Evolutionary conservation across 345 rosid species (phyloP), one percentile per base, ranked within the genome.

Genomic region (Euphorbia peplus): DNA sequence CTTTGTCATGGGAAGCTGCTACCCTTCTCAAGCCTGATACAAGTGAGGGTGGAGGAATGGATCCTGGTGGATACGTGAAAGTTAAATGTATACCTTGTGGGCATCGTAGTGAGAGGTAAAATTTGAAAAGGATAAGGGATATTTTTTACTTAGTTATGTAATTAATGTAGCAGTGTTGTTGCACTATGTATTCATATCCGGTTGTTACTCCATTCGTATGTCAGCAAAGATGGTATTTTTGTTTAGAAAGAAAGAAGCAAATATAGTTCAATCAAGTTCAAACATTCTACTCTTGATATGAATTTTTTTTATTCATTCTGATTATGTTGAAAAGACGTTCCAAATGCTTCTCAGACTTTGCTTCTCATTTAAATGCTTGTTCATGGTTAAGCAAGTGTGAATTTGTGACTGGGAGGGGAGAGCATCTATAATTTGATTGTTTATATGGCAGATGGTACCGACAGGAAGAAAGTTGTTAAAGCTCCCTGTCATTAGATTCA

Each of bases 1-100:
- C 95, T 78, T 88, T 93, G 59, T 93, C 97, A 22, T 93, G 95
- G 96, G 93, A 89, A 79, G 98, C 96, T 73, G 97, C 97, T 30
- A 83, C 92, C 25, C 86, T 91, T 58, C 71, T 93, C 70, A 91
- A 91, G 83, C 98, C 97, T 25, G 98, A 93, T 81, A 91, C 72
- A 76, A 91, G 98, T 81, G 80, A 69, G 70, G 87, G 92, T 70
- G 97, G 98, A 68, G 93, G 98, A 64, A 93, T 93, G 98, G 98
- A 91, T 78, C 97, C 98, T 51, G 97, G 91, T 78, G 97, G 96
- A 47, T 91, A 91, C 83, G 96, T 93, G 71, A 93, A 93, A 82
- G 90, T 93, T 56, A 93, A 93, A 76, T 93, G 98, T 84, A 66
- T 93, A 74, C 96, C 97, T 69, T 84, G 87, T 74, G 95, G 98